A percentile compares a stretch with the other conserved stretches of the same genome.
phyloP scores from a whole-genome alignment of 1,284 basidiomycete species.

The Cystobasidium pallidum region DNA sequence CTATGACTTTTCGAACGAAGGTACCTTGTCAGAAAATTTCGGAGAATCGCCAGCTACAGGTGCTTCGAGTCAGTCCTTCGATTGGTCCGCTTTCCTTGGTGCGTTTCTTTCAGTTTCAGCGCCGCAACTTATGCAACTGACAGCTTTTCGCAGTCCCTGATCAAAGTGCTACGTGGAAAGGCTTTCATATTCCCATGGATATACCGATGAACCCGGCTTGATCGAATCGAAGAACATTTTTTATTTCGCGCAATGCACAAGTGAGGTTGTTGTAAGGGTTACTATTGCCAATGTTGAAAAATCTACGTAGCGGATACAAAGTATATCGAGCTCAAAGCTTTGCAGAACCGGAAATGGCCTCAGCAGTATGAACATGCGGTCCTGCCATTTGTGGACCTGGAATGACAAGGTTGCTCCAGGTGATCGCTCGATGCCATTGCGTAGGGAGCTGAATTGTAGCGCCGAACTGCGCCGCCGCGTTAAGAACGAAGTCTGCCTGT shows the following conservation, averaged over 20 bases:
- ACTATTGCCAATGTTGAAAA: background rate
- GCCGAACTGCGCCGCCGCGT: slow-evolving; percentile 59
- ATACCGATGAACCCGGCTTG: slow-evolving; percentile 22
- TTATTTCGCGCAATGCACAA: too few species aligned
- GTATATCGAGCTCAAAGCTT: background rate
- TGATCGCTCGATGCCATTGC: slow-evolving; percentile 26
- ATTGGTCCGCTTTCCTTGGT: slow-evolving; percentile 21
- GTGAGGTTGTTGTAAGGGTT: background rate
- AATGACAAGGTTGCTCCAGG: slow-evolving; percentile 24
- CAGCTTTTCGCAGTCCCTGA: background rate
- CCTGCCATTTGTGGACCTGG: slow-evolving; percentile 20
- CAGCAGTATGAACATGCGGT: slow-evolving; percentile 3
- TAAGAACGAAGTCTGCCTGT: slow-evolving; percentile 61
- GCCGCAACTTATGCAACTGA: too few species aligned
- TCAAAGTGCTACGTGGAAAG: slow-evolving; percentile 15
- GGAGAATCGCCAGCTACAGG: slow-evolving; percentile 20
- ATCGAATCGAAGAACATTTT: too few species aligned
- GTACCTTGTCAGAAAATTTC: slow-evolving; percentile 9
- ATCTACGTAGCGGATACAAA: background rate
- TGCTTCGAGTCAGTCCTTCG: slow-evolving; percentile 13
- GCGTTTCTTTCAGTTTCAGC: too few species aligned
- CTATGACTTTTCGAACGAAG: slow-evolving; percentile 13
- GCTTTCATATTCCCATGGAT: slow-evolving; percentile 6
- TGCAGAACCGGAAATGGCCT: slow-evolving; percentile 16
- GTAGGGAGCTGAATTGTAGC: slow-evolving; percentile 16